These are phyloP conservation scores for Pyrenula massariospora DNA, from an alignment of 495 filamentous ascomycete genomes.

Conservation along the genomic window DNA sequence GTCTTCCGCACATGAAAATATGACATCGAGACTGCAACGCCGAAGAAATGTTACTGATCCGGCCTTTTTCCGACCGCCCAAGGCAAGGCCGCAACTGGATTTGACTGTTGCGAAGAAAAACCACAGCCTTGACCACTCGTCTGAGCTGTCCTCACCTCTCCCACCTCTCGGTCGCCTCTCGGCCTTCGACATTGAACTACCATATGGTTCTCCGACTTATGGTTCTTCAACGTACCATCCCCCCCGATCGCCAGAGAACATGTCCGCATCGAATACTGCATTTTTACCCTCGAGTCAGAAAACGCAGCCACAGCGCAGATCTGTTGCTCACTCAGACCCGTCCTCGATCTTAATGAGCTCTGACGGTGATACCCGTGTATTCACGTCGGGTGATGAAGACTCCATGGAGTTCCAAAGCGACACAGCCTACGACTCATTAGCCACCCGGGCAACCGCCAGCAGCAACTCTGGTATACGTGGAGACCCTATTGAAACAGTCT, in stretches of 20 bases:
- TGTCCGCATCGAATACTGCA: background rate
- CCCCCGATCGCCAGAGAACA: constrained; percentile 12
- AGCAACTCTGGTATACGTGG: constrained; percentile 36
- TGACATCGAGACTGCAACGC: background rate
- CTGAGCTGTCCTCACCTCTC: constrained; percentile 37
- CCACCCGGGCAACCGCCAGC: constrained; percentile 62
- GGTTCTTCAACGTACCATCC: background rate
- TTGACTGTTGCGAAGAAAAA: background rate
- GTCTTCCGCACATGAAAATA: background rate
- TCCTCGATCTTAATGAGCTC: constrained; percentile 75
- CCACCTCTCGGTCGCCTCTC: constrained; percentile 44
- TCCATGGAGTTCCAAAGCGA: constrained; percentile 81
- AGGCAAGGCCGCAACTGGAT: background rate
- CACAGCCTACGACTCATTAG: constrained; percentile 81
- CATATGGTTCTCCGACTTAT: background rate
- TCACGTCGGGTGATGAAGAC: constrained; percentile 70
- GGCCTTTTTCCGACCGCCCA: background rate
- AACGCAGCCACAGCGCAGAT: constrained; percentile 21
- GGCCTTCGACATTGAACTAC: constrained; percentile 39
- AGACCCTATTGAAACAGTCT: constrained; percentile 71
- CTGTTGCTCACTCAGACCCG: constrained; percentile 50
- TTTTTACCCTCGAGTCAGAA: constrained; percentile 24
- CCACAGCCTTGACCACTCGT: background rate
- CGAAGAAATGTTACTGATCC: background rate
- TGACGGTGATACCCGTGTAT: constrained; percentile 64